phyloP scores from a whole-genome alignment of 23 red algal genomes.

The Gracilaria vermiculophylla region DNA sequence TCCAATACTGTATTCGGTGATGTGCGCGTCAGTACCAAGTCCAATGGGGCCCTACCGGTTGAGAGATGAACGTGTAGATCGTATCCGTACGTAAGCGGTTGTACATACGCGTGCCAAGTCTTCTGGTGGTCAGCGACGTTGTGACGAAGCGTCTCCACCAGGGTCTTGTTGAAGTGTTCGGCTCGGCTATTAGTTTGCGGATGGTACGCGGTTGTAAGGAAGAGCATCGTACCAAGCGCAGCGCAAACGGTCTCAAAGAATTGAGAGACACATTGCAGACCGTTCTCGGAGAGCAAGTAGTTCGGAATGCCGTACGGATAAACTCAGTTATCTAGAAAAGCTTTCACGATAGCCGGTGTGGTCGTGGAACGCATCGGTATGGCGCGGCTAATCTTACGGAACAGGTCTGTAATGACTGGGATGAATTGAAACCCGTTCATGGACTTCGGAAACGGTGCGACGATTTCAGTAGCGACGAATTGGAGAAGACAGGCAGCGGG shows the following conservation, averaged over 20 bases:
- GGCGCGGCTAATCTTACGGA: conserved; percentile 10
- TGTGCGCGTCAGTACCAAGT: not conserved
- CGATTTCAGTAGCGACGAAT: conserved; percentile 25
- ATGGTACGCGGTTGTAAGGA: conserved; percentile 12
- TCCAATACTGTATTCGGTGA: not conserved
- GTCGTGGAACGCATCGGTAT: not conserved
- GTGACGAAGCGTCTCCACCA: not conserved
- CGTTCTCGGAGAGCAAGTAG: conserved; percentile 12
- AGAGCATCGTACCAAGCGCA: not conserved
- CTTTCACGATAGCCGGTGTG: not conserved
- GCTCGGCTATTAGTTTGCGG: conserved; percentile 3
- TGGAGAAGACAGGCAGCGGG: not conserved
- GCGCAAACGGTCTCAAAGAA: conserved; percentile 3
- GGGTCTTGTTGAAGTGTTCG: conserved; percentile 27
- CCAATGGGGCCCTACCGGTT: not conserved
- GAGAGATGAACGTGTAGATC: not conserved
- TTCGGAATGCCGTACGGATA: conserved; percentile 5
- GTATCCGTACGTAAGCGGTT: conserved; percentile 12
- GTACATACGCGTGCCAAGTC: conserved; percentile 15
- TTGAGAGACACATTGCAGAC: conserved; percentile 18
- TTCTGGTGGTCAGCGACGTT: conserved; percentile 3
- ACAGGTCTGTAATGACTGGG: conserved; percentile 34
- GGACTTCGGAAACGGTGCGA: conserved; percentile 2
- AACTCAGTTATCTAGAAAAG: conserved; percentile 4
- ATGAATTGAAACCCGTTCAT: conserved; percentile 1